These are phyloP conservation scores for Vicia villosa DNA, from an alignment of 306 rosid genomes.

Conservation along the genomic window DNA sequence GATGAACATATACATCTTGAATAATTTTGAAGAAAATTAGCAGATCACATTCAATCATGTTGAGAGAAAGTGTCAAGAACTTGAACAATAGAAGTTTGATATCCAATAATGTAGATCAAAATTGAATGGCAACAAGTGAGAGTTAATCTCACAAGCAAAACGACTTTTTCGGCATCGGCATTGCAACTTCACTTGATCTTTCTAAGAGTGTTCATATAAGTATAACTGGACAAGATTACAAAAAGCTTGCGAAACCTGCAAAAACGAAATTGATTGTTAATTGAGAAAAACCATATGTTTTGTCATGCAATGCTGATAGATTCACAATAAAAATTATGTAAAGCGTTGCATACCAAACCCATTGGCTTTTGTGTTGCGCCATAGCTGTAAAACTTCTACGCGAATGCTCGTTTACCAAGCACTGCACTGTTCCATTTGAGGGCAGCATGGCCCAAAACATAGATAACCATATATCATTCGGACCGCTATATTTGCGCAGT, in stretches of 20 bases:
- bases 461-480: conserved; percentile 82
- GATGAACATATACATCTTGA: conserved; percentile 8
- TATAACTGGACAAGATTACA: conserved; percentile 80
- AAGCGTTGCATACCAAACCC: conserved; percentile 73
- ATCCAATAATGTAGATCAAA: conserved; percentile 10
- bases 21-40: conserved; percentile 25
- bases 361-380: conserved; percentile 91
- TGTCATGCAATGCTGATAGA: background rate
- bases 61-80: conserved; percentile 10
- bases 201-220: conserved; percentile 74
- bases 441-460: conserved; percentile 45
- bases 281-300: background rate
- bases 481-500: conserved; percentile 84
- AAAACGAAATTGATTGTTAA: conserved; percentile 20
- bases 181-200: conserved; percentile 42
- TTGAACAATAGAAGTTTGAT: conserved; percentile 31
- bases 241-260: conserved; percentile 92
- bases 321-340: conserved; percentile 21
- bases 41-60: conserved; percentile 2
- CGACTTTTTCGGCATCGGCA: background rate
- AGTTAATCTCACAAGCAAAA: conserved; percentile 29
- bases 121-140: conserved; percentile 20
- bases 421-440: conserved; percentile 55
- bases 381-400: conserved; percentile 70
- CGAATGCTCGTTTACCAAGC: conserved; percentile 65